Evolutionary conservation across 306 rosid species (phyloP), one percentile per base, ranked within the genome.

Genomic region (Cucurbita argyrosperma): DNA sequence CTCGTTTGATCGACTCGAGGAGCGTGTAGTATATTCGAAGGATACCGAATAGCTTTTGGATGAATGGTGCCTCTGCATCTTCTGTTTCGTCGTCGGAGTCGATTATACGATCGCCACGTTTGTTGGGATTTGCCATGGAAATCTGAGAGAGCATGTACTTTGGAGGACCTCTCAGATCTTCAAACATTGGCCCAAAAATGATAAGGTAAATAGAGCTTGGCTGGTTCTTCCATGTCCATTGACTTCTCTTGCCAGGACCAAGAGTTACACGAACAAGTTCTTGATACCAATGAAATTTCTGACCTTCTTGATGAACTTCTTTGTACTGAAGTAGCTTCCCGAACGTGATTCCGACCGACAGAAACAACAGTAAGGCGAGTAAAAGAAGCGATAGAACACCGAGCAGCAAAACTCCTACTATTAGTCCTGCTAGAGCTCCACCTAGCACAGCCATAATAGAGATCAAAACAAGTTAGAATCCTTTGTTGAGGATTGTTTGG

Each of bases 141-240:
- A 90, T 93, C 85, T 90, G 96, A 21, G 98, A 87, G 65, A 93
- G 89, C 96, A 93, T 93, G 87, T 89, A 93, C 78, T 90, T 93
- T 76, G 97, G 97, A 58, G 96, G 97, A 77, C 98, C 98, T 79
- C 97, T 83, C 23, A 93, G 83, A 76, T 93, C 98, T 87, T 90
- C 98, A 64, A 89, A 90, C 19, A 90, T 79, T 35, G 94, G 97
- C 42, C 97, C 97, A 37, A 90, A 80, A 52, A 87, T 87, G 74
- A 77, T 82, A 19, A 86, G 84, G 70, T 75, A 76, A 68, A 78
- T 37, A 50, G 97, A 76, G 76, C 53, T 85, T 5, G 88, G 67
- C 72, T 80, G 82, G 14, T 78, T 82, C 76, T 87, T 93, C 98
- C 97, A 90, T 30, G 92, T 89, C 97, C 97, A 93, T 56, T 90